A percentile compares a stretch with the other conserved stretches of the same genome.
Conservation (phyloP, 2,329 filamentous ascomycete species). For the Fusarium euwallaceae region DNA sequence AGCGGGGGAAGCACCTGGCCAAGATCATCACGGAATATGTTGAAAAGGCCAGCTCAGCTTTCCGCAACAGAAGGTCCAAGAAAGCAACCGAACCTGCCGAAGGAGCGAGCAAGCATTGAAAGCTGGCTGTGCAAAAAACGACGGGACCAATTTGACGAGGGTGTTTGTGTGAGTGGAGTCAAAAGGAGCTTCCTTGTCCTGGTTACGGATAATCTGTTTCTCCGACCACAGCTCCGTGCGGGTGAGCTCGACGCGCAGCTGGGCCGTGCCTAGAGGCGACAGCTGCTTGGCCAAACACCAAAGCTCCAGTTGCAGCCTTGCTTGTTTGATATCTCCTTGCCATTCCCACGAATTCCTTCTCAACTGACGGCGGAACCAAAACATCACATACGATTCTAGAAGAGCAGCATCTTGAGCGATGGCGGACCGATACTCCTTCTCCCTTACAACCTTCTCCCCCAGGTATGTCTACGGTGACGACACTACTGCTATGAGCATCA, state of each 20-base stretch:
- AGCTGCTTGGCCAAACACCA: slow-evolving; percentile 50
- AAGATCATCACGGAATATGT: slow-evolving; percentile 36
- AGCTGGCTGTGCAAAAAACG: slow-evolving; percentile 39
- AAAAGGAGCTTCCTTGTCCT: slow-evolving; percentile 11
- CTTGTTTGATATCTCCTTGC: slow-evolving; percentile 42
- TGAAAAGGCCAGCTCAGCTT: slow-evolving; percentile 52
- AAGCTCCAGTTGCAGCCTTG: slow-evolving; percentile 51
- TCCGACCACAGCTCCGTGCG: slow-evolving; percentile 44
- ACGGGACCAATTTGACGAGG: slow-evolving; percentile 23
- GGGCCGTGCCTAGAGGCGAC: slow-evolving; percentile 52
- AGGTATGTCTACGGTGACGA: slow-evolving; percentile 74
- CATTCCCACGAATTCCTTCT: slow-evolving; percentile 43
- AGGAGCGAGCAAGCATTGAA: slow-evolving; percentile 29
- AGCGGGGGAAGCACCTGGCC: slow-evolving; percentile 41
- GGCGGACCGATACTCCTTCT: slow-evolving; percentile 99
- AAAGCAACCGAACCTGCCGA: slow-evolving; percentile 47
- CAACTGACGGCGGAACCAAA: slow-evolving; percentile 24
- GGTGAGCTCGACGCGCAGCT: slow-evolving; percentile 56
- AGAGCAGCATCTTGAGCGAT: slow-evolving; percentile 65
- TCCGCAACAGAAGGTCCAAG: slow-evolving; percentile 36
- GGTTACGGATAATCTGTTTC: slow-evolving; percentile 45
- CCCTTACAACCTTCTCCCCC: slow-evolving; percentile 98
- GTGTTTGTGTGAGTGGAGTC: slow-evolving; percentile 32
- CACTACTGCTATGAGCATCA: slow-evolving; percentile 42
- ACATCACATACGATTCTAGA: slow-evolving; percentile 16